Conservation (phyloP, 176 grass and related monocot genomes). For the Carex cristatella region DNA sequence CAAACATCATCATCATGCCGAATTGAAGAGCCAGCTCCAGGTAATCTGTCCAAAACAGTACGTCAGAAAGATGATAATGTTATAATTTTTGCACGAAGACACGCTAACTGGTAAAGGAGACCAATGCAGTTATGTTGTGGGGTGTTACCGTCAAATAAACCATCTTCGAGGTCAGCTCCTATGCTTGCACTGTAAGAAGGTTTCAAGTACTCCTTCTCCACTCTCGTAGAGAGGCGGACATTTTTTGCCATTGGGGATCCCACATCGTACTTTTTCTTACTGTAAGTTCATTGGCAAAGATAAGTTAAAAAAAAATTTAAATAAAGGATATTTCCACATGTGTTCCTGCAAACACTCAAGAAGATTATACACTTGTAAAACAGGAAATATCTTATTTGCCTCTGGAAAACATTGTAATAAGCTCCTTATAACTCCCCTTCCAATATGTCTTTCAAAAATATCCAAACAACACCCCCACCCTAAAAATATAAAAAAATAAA, state of each 20-base stretch:
- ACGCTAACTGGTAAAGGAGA: conserved; percentile 7
- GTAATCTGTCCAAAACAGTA: conserved; percentile 53
- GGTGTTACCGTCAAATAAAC: conserved; percentile 92
- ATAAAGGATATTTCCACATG: neutral
- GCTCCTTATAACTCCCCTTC: neutral
- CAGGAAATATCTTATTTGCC: neutral
- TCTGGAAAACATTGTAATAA: neutral
- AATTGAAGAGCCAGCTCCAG: conserved; percentile 92
- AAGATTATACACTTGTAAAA: neutral
- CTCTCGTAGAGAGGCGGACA: conserved; percentile 62
- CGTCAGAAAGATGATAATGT: conserved; percentile 15
- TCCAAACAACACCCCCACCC: neutral
- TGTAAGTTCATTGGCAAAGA: conserved; percentile 31
- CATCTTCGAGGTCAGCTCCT: conserved; percentile 84
- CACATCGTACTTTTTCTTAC: conserved; percentile 87
- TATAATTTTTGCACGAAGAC: neutral
- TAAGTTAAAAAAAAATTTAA: neutral
- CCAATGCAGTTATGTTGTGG: conserved; percentile 15
- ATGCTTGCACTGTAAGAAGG: conserved; percentile 85
- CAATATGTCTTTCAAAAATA: neutral
- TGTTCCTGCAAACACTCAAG: neutral
- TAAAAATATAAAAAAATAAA: neutral
- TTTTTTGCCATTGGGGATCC: conserved; percentile 60
- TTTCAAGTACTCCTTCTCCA: conserved; percentile 97
- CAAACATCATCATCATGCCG: conserved; percentile 99